phyloP scores from a whole-genome alignment of 192 early-diverging fungal genomes.

The Pecoramyces ruminantium region DNA sequence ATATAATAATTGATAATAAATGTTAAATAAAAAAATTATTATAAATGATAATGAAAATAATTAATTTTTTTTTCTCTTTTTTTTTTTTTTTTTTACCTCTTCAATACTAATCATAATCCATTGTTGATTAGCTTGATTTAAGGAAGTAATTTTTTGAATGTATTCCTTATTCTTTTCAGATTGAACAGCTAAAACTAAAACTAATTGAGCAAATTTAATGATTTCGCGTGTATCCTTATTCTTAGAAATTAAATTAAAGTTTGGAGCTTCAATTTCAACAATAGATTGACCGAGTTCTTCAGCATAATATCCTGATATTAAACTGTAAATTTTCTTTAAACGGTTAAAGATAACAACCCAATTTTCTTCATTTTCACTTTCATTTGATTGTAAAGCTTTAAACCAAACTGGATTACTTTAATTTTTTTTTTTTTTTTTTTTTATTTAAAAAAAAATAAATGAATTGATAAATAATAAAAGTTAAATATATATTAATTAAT shows the following conservation, averaged over 20 bases:
- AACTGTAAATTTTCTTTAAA: constrained; percentile 74
- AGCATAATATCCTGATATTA: constrained; percentile 70
- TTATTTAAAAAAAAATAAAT: no score
- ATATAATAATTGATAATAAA: no score
- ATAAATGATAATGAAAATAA: no score
- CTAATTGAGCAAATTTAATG: constrained; percentile 61
- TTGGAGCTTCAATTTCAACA: constrained; percentile 38
- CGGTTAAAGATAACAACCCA: constrained; percentile 92
- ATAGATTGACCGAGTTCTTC: constrained; percentile 61
- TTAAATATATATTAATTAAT: no score
- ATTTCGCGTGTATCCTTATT: constrained; percentile 54
- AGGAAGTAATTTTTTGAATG: constrained; percentile 65
- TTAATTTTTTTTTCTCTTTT: no score
- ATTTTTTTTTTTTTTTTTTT: not conserved
- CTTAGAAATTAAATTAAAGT: constrained; percentile 71
- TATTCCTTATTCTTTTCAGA: constrained; percentile 67
- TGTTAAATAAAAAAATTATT: no score
- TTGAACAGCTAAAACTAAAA: constrained; percentile 75
- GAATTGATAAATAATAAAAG: no score
- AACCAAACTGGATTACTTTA: constrained; percentile 80
- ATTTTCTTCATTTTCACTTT: constrained; percentile 68
- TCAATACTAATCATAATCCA: constrained; percentile 85
- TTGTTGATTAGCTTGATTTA: constrained; percentile 56
- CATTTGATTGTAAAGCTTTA: constrained; percentile 49
- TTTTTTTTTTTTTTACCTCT: constrained; percentile 20